Evolutionary conservation across 2,329 filamentous ascomycete species (phyloP).

Genomic region (Xylariaceae sp.): DNA sequence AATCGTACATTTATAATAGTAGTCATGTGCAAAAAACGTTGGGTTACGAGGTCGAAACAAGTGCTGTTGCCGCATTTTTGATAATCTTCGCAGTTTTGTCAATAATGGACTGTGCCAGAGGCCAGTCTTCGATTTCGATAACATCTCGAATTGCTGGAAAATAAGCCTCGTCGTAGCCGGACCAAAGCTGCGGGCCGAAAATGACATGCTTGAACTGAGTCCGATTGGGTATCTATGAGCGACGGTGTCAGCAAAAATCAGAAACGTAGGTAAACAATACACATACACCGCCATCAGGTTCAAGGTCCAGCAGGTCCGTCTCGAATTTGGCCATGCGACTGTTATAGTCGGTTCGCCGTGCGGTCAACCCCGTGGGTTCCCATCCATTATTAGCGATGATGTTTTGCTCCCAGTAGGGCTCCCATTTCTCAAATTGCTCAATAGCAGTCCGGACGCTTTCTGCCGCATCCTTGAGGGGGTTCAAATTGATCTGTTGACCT

Average conservation of each 20-base stretch:
- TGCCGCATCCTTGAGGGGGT: constrained; percentile 62
- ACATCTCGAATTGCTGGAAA: constrained; percentile 87
- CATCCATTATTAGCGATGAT: constrained; percentile 71
- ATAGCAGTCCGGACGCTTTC: constrained; percentile 58
- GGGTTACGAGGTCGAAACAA: constrained; percentile 13
- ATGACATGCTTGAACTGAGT: constrained; percentile 93
- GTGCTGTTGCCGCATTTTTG: constrained; percentile 19
- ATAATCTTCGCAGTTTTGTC: constrained; percentile 70
- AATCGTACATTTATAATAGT: constrained; percentile 13
- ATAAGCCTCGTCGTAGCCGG: constrained; percentile 62
- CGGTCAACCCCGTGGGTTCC: constrained; percentile 67
- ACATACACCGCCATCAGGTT: constrained; percentile 71
- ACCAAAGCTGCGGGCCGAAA: constrained; percentile 80
- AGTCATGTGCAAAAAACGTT: not conserved
- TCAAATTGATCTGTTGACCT: constrained; percentile 46
- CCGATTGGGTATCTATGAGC: constrained; percentile 69
- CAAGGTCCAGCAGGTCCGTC: constrained; percentile 74
- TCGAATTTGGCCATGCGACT: constrained; percentile 78
- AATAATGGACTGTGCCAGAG: constrained; percentile 63
- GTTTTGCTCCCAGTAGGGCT: constrained; percentile 69
- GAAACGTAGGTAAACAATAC: not conserved
- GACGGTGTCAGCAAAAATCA: not conserved
- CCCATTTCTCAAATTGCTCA: constrained; percentile 70
- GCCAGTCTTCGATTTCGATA: constrained; percentile 70
- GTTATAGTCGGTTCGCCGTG: constrained; percentile 74